These are phyloP conservation scores for Vitellaria paradoxa DNA, from an alignment of 179 eudicot species.

Conservation along the genomic window DNA sequence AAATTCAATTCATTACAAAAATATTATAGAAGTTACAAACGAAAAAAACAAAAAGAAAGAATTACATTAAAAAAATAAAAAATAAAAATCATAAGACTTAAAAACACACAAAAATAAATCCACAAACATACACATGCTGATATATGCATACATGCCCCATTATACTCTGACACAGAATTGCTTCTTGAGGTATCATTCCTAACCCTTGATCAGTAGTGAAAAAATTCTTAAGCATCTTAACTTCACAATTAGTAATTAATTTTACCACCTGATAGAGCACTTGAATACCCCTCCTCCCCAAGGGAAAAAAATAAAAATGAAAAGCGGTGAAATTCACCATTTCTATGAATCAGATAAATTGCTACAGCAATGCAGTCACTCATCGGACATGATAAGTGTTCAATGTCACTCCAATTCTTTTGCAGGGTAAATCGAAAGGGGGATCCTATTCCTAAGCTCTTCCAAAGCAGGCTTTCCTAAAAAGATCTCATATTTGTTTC, in stretches of 20 bases:
- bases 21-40: no score
- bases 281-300: no score
- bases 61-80: no score
- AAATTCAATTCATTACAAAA: neutral
- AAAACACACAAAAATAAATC: no score
- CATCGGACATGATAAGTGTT: neutral
- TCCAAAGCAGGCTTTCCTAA: neutral
- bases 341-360: neutral
- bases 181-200: neutral
- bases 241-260: neutral
- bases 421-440: neutral
- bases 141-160: neutral
- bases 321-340: no score
- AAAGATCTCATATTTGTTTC: neutral
- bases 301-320: no score
- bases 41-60: no score
- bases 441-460: neutral
- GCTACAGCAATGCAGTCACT: neutral
- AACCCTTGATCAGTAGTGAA: neutral
- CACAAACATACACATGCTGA: neutral
- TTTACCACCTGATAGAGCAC: no score
- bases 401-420: neutral
- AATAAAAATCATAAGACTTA: no score
- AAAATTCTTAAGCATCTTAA: neutral
- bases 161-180: neutral